These are phyloP conservation scores for Apiotrichum porosum DNA, from an alignment of 1,284 basidiomycete species.

Conservation along the genomic window DNA sequence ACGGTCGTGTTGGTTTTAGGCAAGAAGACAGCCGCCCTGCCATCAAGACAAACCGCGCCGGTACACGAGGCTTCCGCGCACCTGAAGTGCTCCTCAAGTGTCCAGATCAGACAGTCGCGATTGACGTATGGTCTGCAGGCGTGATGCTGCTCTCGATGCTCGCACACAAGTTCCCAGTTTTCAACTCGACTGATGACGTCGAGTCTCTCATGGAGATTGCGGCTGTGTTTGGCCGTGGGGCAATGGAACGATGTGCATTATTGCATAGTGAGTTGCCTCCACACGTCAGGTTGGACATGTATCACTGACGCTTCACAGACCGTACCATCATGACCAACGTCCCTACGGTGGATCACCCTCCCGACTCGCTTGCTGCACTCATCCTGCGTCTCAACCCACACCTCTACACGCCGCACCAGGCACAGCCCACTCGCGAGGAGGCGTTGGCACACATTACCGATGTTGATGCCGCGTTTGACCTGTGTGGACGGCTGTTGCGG, in stretches of 20 bases:
- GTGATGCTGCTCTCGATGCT: slow-evolving; percentile 90
- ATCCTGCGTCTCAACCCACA: slow-evolving; percentile 72
- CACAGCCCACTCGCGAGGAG: slow-evolving; percentile 34
- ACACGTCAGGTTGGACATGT: background rate
- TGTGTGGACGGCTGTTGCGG: slow-evolving; percentile 66
- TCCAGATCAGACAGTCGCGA: slow-evolving; percentile 84
- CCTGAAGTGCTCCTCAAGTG: slow-evolving; percentile 97
- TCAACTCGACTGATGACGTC: slow-evolving; percentile 89
- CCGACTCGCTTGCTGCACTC: slow-evolving; percentile 65
- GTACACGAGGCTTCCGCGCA: slow-evolving; percentile 92
- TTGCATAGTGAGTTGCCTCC: slow-evolving; percentile 69
- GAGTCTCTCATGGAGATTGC: slow-evolving; percentile 96
- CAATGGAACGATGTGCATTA: slow-evolving; percentile 80
- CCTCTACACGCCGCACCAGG: slow-evolving; percentile 56
- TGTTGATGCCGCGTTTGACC: slow-evolving; percentile 64
- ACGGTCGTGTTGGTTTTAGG: slow-evolving; percentile 47
- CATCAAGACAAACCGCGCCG: slow-evolving; percentile 93
- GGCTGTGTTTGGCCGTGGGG: slow-evolving; percentile 72
- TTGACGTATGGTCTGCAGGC: slow-evolving; percentile 95
- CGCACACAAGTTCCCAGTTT: slow-evolving; percentile 86
- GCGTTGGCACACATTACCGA: slow-evolving; percentile 52
- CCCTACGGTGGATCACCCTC: slow-evolving; percentile 63
- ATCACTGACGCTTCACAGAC: slow-evolving; percentile 56
- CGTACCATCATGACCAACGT: slow-evolving; percentile 81
- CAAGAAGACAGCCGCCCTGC: slow-evolving; percentile 56